Percentiles rank a stretch among this genome's conserved stretches.
These are phyloP conservation scores for Phytopythium chamaehyphon DNA, from an alignment of 352 stramenopile genomes.

Conservation along the genomic window DNA sequence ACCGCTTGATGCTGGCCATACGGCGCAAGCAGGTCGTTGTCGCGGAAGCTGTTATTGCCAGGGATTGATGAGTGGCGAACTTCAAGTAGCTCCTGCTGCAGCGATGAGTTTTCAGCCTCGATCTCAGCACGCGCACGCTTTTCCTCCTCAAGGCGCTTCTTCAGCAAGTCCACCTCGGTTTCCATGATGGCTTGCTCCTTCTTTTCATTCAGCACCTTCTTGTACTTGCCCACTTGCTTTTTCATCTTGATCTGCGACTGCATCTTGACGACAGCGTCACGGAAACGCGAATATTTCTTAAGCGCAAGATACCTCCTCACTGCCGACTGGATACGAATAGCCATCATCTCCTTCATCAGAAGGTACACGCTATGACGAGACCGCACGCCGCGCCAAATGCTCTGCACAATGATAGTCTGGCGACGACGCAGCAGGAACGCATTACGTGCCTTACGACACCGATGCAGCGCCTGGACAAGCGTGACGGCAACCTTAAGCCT, in stretches of 20 bases:
- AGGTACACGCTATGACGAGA: slow-evolving; percentile 51
- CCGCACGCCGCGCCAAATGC: slow-evolving; percentile 67
- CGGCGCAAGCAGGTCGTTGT: slow-evolving; percentile 34
- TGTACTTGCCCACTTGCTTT: slow-evolving; percentile 72
- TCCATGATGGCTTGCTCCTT: slow-evolving; percentile 76
- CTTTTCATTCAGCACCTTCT: slow-evolving; percentile 46
- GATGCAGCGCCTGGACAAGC: slow-evolving; percentile 54
- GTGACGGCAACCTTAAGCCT: slow-evolving; percentile 49
- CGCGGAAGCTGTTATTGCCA: slow-evolving; percentile 28
- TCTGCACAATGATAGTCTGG: slow-evolving; percentile 57
- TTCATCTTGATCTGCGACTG: slow-evolving; percentile 73
- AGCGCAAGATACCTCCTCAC: slow-evolving; percentile 45
- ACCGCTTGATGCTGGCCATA: slow-evolving; percentile 8
- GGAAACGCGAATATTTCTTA: slow-evolving; percentile 52
- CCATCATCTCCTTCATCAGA: slow-evolving; percentile 52
- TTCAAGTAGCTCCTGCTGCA: slow-evolving; percentile 65
- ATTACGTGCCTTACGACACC: slow-evolving; percentile 34
- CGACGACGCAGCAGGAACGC: slow-evolving; percentile 38
- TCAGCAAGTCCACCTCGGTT: slow-evolving; percentile 66
- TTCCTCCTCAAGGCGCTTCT: slow-evolving; percentile 74
- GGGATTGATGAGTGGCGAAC: slow-evolving; percentile 46
- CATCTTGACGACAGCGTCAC: slow-evolving; percentile 64
- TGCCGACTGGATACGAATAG: slow-evolving; percentile 51
- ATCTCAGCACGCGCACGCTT: slow-evolving; percentile 68
- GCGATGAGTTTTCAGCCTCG: slow-evolving; percentile 64